Evolutionary conservation across 805 yeast species (phyloP), one percentile per base, ranked within the genome.

Genomic region (Jamesozyma spencerorum): DNA sequence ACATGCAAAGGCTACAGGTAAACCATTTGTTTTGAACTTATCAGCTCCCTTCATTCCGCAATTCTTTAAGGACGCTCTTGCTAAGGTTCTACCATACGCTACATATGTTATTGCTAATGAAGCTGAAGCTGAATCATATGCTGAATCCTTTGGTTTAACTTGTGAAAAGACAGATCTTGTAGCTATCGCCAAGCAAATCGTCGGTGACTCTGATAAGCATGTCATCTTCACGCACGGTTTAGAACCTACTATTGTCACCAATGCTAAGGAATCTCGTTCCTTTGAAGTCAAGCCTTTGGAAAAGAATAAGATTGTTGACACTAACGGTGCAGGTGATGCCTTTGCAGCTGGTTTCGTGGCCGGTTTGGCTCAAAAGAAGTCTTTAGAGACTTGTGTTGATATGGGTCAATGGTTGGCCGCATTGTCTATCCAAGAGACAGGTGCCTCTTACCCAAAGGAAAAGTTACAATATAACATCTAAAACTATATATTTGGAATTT

Each of bases 271-370:
- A 38, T 50, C 65, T 33, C 54, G 71, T 30, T 62, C 72, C 31
- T 79, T 63, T 71, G 71, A 81, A 38, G 95, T 92, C 41, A 82
- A 76, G 52, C 75, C 80, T 44, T 75, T 92, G 57, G 82, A 75
- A 32, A 54, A 75, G 34, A 65, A 72, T 35, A 72, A 81, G 65
- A 74, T 92, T 45, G 79, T 74, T 44, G 99, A 92, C 71, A 85
- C 97, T 58, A 92, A 90, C 70, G 98, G 98, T 70, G 97, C 97
- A 36, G 97, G 97, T 65, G 97, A 90, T 62, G 96, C 97, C 12
- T 90, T 90, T 60, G 97, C 97, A 42, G 94, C 92, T 56, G 97
- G 97, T 44, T 88, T 90, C 65, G 66, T 87, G 48, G 95, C 95
- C 46, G 92, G 88, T 43, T 68, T 88, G 50, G 94, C 86, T 42